phyloP scores from a whole-genome alignment of 75 land plant genomes.

The Chamaecyparis obtusa region DNA sequence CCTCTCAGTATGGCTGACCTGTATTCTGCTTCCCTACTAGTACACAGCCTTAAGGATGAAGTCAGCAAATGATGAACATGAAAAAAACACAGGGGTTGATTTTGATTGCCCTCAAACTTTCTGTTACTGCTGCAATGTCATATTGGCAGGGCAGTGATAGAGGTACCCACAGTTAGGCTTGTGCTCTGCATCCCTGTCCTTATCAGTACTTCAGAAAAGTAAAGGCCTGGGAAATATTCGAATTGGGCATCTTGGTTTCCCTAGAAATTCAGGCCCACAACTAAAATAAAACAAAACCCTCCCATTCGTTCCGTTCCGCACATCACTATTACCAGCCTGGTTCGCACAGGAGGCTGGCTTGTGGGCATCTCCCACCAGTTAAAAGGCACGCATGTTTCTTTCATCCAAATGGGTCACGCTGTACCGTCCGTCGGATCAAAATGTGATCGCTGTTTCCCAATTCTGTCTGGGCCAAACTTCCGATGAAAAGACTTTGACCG shows the following conservation, averaged over 20 bases:
- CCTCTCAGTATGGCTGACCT: not conserved
- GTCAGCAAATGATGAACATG: constrained; percentile 6
- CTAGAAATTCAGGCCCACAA: not conserved
- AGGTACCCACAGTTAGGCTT: not conserved
- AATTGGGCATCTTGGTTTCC: not conserved
- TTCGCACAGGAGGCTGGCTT: not conserved
- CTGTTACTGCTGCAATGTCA: not conserved
- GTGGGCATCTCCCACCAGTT: not conserved
- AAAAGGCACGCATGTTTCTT: not conserved
- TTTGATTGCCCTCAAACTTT: constrained; percentile 5
- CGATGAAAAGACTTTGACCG: not conserved
- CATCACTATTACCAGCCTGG: not conserved
- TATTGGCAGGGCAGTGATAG: not conserved
- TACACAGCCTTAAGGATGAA: not conserved
- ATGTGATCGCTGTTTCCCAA: not conserved
- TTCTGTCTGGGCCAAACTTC: not conserved
- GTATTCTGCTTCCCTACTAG: not conserved
- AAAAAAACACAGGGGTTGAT: not conserved
- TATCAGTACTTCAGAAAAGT: not conserved
- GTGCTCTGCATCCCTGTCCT: not conserved
- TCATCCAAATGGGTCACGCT: not conserved
- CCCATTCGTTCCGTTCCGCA: not conserved
- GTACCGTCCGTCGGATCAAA: not conserved
- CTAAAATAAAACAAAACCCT: not conserved
- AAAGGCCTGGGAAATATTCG: not conserved